Evolutionary conservation across 2,329 filamentous ascomycete species (phyloP).

Genomic region (Trichoderma lentiforme): DNA sequence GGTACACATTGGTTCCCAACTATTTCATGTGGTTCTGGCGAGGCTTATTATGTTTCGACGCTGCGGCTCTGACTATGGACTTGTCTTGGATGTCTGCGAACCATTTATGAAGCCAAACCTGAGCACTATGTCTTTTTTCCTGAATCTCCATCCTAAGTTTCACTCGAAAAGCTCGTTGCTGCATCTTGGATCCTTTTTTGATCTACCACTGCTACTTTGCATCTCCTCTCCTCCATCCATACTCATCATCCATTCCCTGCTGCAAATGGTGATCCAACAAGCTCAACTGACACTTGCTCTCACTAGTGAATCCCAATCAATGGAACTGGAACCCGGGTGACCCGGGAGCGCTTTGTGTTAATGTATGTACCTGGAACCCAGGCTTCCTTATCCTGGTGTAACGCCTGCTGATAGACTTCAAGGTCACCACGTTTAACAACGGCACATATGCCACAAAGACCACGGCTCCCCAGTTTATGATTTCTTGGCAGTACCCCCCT

Average conservation of each 20-base stretch:
- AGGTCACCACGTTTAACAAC: conserved; percentile 51
- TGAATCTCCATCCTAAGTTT: too few species aligned
- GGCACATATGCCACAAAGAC: conserved; percentile 45
- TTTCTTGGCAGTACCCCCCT: conserved; percentile 52
- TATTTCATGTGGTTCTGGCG: neutral
- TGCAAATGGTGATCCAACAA: neutral
- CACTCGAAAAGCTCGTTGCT: neutral
- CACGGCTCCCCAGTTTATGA: conserved; percentile 47
- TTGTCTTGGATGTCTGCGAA: neutral
- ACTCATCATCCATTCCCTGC: neutral
- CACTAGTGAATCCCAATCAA: conserved; percentile 53
- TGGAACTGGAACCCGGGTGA: conserved; percentile 45
- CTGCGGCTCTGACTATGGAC: neutral
- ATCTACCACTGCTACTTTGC: neutral
- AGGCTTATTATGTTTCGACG: neutral
- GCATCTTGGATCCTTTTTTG: neutral
- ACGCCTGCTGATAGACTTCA: neutral
- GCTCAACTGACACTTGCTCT: neutral
- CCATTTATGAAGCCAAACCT: neutral
- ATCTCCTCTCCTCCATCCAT: neutral
- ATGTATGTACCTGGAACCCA: conserved; percentile 39
- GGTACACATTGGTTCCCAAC: neutral
- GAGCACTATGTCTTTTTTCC: neutral
- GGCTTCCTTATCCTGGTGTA: neutral
- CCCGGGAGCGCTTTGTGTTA: conserved; percentile 47